These are phyloP conservation scores for Bretschneidera sinensis DNA, from an alignment of 345 rosid species.

Conservation along the genomic window DNA sequence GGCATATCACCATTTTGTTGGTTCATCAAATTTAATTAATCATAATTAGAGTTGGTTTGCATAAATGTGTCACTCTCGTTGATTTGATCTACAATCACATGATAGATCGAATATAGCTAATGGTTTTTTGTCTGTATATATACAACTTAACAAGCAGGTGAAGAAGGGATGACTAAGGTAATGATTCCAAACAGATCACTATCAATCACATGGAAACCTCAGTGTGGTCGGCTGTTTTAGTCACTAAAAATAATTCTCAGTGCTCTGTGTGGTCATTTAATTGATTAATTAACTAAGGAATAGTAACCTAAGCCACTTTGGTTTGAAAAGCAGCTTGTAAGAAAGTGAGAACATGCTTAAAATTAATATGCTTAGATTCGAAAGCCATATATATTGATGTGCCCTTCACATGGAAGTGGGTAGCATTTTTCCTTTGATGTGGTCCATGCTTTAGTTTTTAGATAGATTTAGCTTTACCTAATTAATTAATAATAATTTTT, in stretches of 20 bases:
- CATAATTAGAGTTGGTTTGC: too few relatives aligned
- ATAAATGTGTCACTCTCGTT: too few relatives aligned
- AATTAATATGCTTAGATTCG: constrained; percentile 40
- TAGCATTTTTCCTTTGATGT: constrained; percentile 20
- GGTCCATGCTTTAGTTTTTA: constrained; percentile 38
- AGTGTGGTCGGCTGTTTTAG: constrained; percentile 45
- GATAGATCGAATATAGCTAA: too few relatives aligned
- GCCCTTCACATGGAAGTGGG: constrained; percentile 42
- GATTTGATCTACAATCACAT: too few relatives aligned
- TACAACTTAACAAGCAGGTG: constrained; percentile 20
- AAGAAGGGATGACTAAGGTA: constrained; percentile 26
- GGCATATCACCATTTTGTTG: too few relatives aligned
- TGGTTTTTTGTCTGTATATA: too few relatives aligned
- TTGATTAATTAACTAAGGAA: constrained; percentile 27
- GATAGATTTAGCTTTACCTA: constrained; percentile 28
- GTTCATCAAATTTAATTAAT: too few relatives aligned
- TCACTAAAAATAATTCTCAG: constrained; percentile 24
- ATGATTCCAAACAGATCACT: constrained; percentile 43
- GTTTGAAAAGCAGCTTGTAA: constrained; percentile 27
- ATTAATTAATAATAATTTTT: constrained; percentile 8
- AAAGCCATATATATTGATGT: constrained; percentile 20
- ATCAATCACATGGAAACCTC: constrained; percentile 52
- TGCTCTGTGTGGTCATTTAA: constrained; percentile 19
- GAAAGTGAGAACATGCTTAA: constrained; percentile 42
- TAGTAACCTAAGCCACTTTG: constrained; percentile 35